Evolutionary conservation across 257 asterid species (phyloP), one percentile per base, ranked within the genome.

Genomic region (Gentiana dahurica): DNA sequence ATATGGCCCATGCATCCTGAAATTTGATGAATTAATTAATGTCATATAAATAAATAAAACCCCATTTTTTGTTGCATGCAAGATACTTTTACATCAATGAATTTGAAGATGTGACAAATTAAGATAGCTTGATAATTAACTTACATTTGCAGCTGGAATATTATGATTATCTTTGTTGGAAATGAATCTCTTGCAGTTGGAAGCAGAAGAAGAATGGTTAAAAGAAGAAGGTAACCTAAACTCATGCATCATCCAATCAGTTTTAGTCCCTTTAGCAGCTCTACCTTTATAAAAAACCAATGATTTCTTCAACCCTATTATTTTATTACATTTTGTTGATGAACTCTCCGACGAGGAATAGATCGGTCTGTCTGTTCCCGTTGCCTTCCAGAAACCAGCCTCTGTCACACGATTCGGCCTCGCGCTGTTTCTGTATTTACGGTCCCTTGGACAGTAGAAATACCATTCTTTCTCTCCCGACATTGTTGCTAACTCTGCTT

Each of bases 211-310:
- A 3, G 89, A 71, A 64, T 79, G 84, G 8, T 69, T 58, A 24
- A 71, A 32, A 1, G 94, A 74, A 1, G 94, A 74, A 59, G 97
- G 95, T 51, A 89, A 63, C 48, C 97, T 62, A 53, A 89, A 89
- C 73, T 89, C 97, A 64, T 89, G 95, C 97, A 89, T 89, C 97
- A 89, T 89, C 97, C 97, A 89, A 58, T 89, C 97, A 0, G 97
- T 89, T 74, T 89, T 89, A 1, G 69, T 64, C 45, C 97, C 97
- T 74, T 78, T 86, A 2, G 95, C 95, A 36, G 97, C 97, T 47
- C 94, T 75, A 4, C 97, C 97, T 61, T 71, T 78, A 83, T 89
- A 89, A 77, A 86, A 86, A 38, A 89, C 97, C 2, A 89, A 76
- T 5, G 97, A 86, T 64, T 89, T 89, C 73, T 89, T 89, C 65